Evolutionary conservation across 805 yeast genomes (phyloP).

Genomic region (Lachancea cidri): DNA sequence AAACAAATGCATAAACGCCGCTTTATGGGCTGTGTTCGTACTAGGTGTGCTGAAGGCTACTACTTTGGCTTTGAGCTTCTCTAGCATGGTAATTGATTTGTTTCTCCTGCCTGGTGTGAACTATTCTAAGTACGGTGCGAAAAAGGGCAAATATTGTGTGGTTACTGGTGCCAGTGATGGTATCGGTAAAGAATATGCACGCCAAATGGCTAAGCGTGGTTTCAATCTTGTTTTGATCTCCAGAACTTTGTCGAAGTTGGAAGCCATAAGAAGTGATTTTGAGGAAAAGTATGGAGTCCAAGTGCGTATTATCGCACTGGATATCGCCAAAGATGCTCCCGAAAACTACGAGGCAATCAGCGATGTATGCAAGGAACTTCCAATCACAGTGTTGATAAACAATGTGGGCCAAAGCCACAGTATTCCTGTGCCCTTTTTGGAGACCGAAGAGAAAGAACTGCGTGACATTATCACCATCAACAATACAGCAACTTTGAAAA

Average conservation of each 20-base stretch:
- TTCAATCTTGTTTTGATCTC: constrained; percentile 81
- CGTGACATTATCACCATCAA: constrained; percentile 78
- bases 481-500: constrained; percentile 73
- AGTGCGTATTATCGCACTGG: constrained; percentile 69
- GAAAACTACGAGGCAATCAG: constrained; percentile 51
- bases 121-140: constrained; percentile 70
- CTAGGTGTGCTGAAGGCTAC: constrained; percentile 62
- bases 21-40: constrained; percentile 41
- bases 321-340: constrained; percentile 60
- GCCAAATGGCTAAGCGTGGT: constrained; percentile 79
- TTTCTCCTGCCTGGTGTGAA: constrained; percentile 57
- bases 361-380: constrained; percentile 43
- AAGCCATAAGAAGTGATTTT: constrained; percentile 58
- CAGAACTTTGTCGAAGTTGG: constrained; percentile 75
- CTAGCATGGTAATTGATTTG: constrained; percentile 53
- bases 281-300: constrained; percentile 53
- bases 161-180: constrained; percentile 98
- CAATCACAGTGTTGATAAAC: constrained; percentile 74
- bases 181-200: constrained; percentile 86
- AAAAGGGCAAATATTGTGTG: constrained; percentile 77
- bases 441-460: constrained; percentile 71
- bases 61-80: constrained; percentile 42
- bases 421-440: constrained; percentile 88
- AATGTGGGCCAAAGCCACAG: constrained; percentile 95
- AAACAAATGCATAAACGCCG: constrained; percentile 21